Base-by-base conservation (phyloP, 352 stramenopile genomes). In the Peronosclerospora sorghi region DNA sequence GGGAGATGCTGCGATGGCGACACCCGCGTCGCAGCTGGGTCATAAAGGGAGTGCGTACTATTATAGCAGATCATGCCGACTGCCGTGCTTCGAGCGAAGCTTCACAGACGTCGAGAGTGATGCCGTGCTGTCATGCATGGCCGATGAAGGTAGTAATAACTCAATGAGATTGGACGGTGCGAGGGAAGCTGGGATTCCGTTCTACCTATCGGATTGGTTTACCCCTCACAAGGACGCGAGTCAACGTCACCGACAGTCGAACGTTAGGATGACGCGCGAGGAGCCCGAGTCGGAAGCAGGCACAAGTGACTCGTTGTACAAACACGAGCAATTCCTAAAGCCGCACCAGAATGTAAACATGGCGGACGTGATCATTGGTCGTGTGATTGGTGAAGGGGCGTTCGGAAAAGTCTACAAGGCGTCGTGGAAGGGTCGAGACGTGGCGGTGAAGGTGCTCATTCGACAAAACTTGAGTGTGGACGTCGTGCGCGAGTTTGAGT, bases 381-480 rank as follows among this genome's bases (percentile, higher is more conserved):
- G 56, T 19, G 62, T 86, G 6, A 83, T 91, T 15, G 78, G 78
- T 20, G 67, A 86, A 62, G 78, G 78, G 27, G 78, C 78, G 8
- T 91, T 91, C 35, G 78, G 75, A 8, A 82, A 83, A 45, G 78
- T 91, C 26, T 85, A 79, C 45, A 62, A 75, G 44, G 78, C 59
- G 10, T 63, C 48, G 17, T 91, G 73, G 64, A 72, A 75, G 5
- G 52, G 66, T 8, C 54, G 61, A 15, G 41, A 55, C 1, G 78
- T 91, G 15, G 78, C 78, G 0, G 71, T 91, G 17, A 91, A 91
- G 36, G 50, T 91, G 48, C 65, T 91, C 20, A 64, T 87, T 24
- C 61, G 63, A 50, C 71, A 86, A 39, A 73, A 88, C 36, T 48
- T 91, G 29, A 82, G 62, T 24, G 59, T 63, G 0, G 73, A 85